phyloP scores from a whole-genome alignment of 306 rosid genomes.

The Astragalus membranaceus region DNA sequence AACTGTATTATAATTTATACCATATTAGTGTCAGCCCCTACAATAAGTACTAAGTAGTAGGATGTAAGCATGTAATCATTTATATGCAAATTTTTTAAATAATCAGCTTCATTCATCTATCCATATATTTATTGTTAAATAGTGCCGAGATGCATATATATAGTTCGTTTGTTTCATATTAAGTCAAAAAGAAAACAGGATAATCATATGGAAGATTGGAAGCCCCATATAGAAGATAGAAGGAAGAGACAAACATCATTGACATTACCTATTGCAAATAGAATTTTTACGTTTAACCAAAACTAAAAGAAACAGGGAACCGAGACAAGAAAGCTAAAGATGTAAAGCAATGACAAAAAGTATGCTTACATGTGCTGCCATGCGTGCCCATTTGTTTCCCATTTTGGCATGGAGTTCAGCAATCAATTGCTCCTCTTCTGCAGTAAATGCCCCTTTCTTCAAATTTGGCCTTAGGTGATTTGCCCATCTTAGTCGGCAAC shows the following conservation, averaged over 20 bases:
- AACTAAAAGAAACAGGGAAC: neutral
- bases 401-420: constrained; percentile 76
- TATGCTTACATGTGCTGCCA: constrained; percentile 82
- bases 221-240: constrained; percentile 8
- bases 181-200: neutral
- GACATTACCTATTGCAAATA: constrained; percentile 5
- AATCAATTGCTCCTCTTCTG: constrained; percentile 74
- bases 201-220: neutral
- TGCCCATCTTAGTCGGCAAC: constrained; percentile 92
- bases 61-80: neutral
- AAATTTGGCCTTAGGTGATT: constrained; percentile 95
- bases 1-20: neutral
- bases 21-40: neutral
- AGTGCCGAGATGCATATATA: neutral
- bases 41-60: neutral
- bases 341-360: constrained; percentile 6
- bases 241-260: neutral
- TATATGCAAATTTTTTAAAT: neutral
- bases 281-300: neutral
- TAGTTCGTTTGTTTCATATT: neutral
- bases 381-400: constrained; percentile 99
- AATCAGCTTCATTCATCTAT: neutral
- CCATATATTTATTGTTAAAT: neutral
- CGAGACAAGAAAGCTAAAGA: neutral
- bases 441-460: constrained; percentile 81